phyloP scores from a whole-genome alignment of 2,329 filamentous ascomycete species.

The Diaporthe citrichinensis region DNA sequence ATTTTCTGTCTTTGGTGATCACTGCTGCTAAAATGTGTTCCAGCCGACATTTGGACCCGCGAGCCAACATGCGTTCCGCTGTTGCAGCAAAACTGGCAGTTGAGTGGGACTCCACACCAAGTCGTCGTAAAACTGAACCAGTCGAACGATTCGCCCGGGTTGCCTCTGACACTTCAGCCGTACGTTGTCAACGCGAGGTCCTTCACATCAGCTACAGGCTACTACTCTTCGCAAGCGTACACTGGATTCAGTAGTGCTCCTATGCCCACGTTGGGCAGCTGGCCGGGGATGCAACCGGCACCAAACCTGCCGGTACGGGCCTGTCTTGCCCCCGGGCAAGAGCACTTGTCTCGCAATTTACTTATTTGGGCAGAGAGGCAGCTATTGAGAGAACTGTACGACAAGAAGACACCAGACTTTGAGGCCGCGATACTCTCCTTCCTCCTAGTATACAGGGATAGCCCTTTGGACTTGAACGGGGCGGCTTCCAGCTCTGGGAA shows the following conservation, averaged over 20 bases:
- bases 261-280: not conserved
- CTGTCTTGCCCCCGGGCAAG: not conserved
- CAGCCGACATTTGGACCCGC: slow-evolving; percentile 29
- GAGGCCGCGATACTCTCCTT: slow-evolving; percentile 29
- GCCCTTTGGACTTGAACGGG: not conserved
- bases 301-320: not conserved
- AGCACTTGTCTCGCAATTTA: not conserved
- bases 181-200: not conserved
- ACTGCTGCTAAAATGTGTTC: not conserved
- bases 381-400: slow-evolving; percentile 2
- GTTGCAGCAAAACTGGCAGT: not conserved
- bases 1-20: not conserved
- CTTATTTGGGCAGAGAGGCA: slow-evolving; percentile 33
- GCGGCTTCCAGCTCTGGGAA: not conserved
- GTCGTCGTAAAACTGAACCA: slow-evolving; percentile 9
- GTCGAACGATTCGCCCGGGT: not conserved
- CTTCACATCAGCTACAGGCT: not conserved
- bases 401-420: slow-evolving; percentile 11
- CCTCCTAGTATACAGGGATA: slow-evolving; percentile 24
- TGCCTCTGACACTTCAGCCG: slow-evolving; percentile 17
- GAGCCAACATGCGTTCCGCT: not conserved
- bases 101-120: not conserved
- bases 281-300: not conserved
- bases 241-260: not conserved
- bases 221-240: not conserved